Base-by-base conservation (phyloP, 2,329 filamentous ascomycete species). In the Talaromyces rugulosus region DNA sequence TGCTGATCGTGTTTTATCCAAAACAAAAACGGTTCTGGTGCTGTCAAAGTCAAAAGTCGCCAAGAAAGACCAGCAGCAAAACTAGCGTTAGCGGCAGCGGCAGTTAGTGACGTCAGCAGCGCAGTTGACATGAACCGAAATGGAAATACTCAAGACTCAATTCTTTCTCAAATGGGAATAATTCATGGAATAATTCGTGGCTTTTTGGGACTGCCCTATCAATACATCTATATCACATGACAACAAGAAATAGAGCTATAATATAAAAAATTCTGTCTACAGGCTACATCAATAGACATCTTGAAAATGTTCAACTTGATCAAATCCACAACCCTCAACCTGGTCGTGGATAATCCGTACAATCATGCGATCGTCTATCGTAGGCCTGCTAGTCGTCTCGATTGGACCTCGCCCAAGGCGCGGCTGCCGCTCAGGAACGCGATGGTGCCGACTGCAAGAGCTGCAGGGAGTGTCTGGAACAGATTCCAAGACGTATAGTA, bases 401-500 rank as follows among this genome's bases (percentile, higher is more conserved):
- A 87, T 80, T 97, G 95, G 33, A 99, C 94, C 81, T 99, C 95
- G 56, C 91, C 90, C 68, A 99, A 81, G 5, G 95, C 95, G 76
- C 92, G 89, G 73, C 89, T 92, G 61, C 95, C 95, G 74, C 91
- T 96, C 65, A 98, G 77, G 73, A 96, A 91, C 11, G 91, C 86
- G 60, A 92, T 85, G 30, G 84, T 77, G 16, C 88, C 87, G 33
- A 95, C 85, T 51, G 87, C 78, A 36, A 82, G 82, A 59, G 89
- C 87, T 30, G 87, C 87, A 4, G 92, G 93, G 56, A 99, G 82
- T 14, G 87, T 87, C 81, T 96, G 89, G 83, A 98, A 96, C 53
- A 99, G 82, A 72, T 89, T 96, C 93, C 94, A 97, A 72, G 80
- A 86, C 59, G 85, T 89, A 79, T 98, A 98, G 83, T 99, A 99